Evolutionary conservation across 129 eudicot genomes (phyloP).

Genomic region (Chrysanthemum makinoi): DNA sequence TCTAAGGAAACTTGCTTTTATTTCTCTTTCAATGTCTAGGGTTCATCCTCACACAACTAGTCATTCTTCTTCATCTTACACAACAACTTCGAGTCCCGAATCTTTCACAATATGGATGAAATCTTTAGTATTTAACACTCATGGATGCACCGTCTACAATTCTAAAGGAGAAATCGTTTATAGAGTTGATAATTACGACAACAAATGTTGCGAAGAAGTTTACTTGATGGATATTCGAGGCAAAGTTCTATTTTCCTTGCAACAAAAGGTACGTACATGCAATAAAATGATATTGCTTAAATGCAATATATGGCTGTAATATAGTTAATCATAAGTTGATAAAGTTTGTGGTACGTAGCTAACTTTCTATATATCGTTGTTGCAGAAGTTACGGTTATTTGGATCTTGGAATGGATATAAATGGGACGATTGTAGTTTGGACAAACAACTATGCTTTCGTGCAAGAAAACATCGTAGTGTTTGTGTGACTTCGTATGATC

Average conservation of each 20-base stretch:
- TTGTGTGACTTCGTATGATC: slow-evolving; percentile 37
- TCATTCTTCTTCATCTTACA: slow-evolving; percentile 23
- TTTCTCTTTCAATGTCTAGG: slow-evolving; percentile 47
- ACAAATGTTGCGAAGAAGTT: slow-evolving; percentile 44
- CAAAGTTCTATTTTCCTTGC: slow-evolving; percentile 49
- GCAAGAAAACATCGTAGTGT: slow-evolving; percentile 31
- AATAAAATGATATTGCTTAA: not conserved
- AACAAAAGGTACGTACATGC: slow-evolving; percentile 46
- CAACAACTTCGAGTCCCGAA: slow-evolving; percentile 39
- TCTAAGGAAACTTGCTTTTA: slow-evolving; percentile 20
- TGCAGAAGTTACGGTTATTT: slow-evolving; percentile 46
- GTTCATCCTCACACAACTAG: slow-evolving; percentile 41
- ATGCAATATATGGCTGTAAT: too few relatives aligned
- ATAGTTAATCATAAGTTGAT: too few relatives aligned
- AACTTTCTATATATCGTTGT: not conserved
- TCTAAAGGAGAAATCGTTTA: slow-evolving; percentile 52
- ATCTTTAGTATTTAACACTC: slow-evolving; percentile 59
- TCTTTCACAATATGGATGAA: slow-evolving; percentile 74
- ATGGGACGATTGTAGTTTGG: slow-evolving; percentile 33
- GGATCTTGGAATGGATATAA: slow-evolving; percentile 57
- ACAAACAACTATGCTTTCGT: slow-evolving; percentile 48
- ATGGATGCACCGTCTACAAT: slow-evolving; percentile 65
- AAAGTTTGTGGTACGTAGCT: too few relatives aligned
- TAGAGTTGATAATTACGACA: slow-evolving; percentile 63
- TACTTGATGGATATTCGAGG: slow-evolving; percentile 61